Evolutionary conservation across 352 stramenopile genomes (phyloP), one percentile per base, ranked within the genome.

Genomic region (Peronospora tabacina): DNA sequence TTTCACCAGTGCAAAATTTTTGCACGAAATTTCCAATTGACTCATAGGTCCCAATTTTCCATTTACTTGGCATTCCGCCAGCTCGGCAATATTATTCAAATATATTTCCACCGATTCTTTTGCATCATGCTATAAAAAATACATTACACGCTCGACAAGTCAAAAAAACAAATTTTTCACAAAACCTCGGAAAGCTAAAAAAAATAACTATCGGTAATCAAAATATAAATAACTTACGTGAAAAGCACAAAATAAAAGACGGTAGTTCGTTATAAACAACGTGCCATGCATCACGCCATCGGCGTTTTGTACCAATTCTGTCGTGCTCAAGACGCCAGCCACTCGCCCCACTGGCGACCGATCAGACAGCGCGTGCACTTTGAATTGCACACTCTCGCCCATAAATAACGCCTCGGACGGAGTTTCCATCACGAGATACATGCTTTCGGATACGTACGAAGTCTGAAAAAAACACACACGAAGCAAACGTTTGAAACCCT

Each of bases 1-100:
- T 36, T 80, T 84, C 17, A 90, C 50, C 32, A 93, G 68, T 44
- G 86, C 70, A 53, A 93, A 90, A 48, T 90, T 93, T 55, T 93
- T 93, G 71, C 79, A 90, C 35, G 82, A 77, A 49, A 92, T 65
- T 62, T 92, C 79, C 36, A 92, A 58, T 48, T 86, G 75, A 46
- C 70, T 85, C 68, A 75, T 72, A 22, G 67, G 53, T 1, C 66
- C 68, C 7, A 56, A 58, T 44, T 70, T 82, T 30, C 55, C 62
- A 35, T 51, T 64, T 15, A 74, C 60, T 3, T 69, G 68, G 5
- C 72, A 65, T 34, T 90, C 82, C 6, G 73, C 77, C 11, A 90
- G 52, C 48, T 92, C 82, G 9, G 82, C 82, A 48, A 92, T 75
- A 46, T 85, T 87, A 61, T 75, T 72, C 36, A 92, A 58, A 5